Conservation (phyloP, 2,329 filamentous ascomycete species). For the Cercospora beticola region DNA sequence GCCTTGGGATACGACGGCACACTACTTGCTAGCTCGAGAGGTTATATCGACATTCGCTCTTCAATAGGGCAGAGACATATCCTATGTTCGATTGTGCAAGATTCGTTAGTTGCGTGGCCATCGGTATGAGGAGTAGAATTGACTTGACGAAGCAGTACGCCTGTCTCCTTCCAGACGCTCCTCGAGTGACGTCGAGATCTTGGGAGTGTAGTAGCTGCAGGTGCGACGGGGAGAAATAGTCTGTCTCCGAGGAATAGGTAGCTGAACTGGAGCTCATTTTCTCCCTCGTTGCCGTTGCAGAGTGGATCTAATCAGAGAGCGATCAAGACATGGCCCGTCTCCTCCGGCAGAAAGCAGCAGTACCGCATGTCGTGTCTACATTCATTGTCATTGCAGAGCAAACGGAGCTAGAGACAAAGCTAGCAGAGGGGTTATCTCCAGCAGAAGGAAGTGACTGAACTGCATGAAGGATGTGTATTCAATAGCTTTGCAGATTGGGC, state of each 20-base stretch:
- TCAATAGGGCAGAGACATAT: neutral
- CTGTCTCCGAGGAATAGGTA: neutral
- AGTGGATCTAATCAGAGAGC: neutral
- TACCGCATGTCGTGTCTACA: neutral
- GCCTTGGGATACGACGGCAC: neutral
- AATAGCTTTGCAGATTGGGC: too few species aligned
- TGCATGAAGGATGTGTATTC: neutral
- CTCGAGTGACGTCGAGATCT: neutral
- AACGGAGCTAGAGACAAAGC: neutral
- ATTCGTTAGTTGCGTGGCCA: neutral
- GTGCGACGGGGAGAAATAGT: neutral
- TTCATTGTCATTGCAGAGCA: neutral
- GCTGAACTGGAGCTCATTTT: neutral
- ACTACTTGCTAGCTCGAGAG: neutral
- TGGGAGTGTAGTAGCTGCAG: neutral
- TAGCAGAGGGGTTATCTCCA: neutral
- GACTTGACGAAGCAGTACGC: neutral
- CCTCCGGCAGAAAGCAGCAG: neutral
- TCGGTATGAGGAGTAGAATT: neutral
- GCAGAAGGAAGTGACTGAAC: neutral
- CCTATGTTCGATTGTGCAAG: neutral
- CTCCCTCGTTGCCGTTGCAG: neutral
- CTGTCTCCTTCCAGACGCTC: neutral
- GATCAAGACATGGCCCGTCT: neutral
- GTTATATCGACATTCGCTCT: neutral